Evolutionary conservation across 768 basidiomycete genomes (phyloP), one percentile per base, ranked within the genome.

Genomic region (Mycena pura): DNA sequence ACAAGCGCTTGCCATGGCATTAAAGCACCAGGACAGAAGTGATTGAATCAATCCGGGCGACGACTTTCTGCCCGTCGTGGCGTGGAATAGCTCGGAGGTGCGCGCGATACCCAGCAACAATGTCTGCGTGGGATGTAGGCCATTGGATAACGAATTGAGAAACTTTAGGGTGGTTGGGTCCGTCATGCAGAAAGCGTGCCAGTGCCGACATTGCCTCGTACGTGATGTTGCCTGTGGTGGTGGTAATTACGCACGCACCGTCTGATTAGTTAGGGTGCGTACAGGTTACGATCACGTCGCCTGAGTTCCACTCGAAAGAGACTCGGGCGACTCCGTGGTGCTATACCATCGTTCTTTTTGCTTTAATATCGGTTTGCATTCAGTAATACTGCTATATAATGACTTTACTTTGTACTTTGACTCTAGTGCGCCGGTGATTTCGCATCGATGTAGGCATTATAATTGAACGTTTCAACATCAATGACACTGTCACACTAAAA

Each of bases 201-300:
- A 81, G 80, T 43, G 80, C 78, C 8, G 70, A 64, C 14, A 90
- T 73, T 2, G 87, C 78, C 9, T 72, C 77, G 68, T 89, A 90
- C 0, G 86, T 86, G 3, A 83, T 84, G 13, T 76, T 80, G 32
- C 80, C 87, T 89, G 41, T 8, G 2, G 27, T 17, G 9, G 22
- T 0, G n/a, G 11, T 4, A 6, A n/a, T n/a, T n/a, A n/a, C n/a
- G n/a, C 47, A 17, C 27, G 24, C 31, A 36, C 25, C 15, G 13
- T 4, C 15, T 0, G 38, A 38, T 32, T 54, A 43, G 49, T 2
- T 31, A 25, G 25, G 22, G 11, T 1, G 78, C 83, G 41, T 68
- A 91, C 89, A 84, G 14, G 73, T 77, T 43, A 93, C 74, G 51
- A 95, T 78, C 9, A 90, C 74, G 71, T 95, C 92, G 0, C 83